These are phyloP conservation scores for Geotrichum citri-aurantii DNA, from an alignment of 1,139 yeast species.

Conservation along the genomic window DNA sequence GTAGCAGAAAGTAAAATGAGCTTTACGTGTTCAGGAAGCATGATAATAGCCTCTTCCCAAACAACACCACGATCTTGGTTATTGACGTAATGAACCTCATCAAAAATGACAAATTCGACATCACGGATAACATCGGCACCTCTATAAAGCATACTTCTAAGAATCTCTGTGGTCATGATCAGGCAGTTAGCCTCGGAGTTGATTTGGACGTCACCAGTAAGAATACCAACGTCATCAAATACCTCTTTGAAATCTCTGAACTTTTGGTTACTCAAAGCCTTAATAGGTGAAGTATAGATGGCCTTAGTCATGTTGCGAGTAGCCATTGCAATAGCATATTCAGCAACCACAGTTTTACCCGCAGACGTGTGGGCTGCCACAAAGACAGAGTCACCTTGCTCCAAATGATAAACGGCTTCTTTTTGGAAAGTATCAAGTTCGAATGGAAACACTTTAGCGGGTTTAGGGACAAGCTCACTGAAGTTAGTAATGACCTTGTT, in stretches of 20 bases:
- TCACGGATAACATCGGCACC: slow-evolving; percentile 95
- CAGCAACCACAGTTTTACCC: slow-evolving; percentile 98
- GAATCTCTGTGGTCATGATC: slow-evolving; percentile 96
- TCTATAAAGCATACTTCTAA: slow-evolving; percentile 84
- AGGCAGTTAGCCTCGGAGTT: slow-evolving; percentile 96
- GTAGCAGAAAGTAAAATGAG: slow-evolving; percentile 68
- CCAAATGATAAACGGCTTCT: slow-evolving; percentile 93
- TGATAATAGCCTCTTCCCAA: slow-evolving; percentile 97
- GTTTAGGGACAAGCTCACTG: slow-evolving; percentile 79
- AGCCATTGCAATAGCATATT: slow-evolving; percentile 95
- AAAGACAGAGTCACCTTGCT: slow-evolving; percentile 94
- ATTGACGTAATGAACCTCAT: slow-evolving; percentile 94
- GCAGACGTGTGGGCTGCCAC: slow-evolving; percentile 99
- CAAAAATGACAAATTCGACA: slow-evolving; percentile 94
- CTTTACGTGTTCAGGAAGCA: slow-evolving; percentile 87
- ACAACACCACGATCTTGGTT: slow-evolving; percentile 97
- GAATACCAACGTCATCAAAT: slow-evolving; percentile 92
- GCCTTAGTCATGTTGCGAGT: slow-evolving; percentile 86
- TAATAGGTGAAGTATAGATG: slow-evolving; percentile 94
- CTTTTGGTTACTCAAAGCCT: slow-evolving; percentile 93
- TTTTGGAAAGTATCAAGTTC: slow-evolving; percentile 93
- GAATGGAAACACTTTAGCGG: slow-evolving; percentile 92
- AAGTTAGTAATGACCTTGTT: slow-evolving; percentile 80
- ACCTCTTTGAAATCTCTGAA: slow-evolving; percentile 88
- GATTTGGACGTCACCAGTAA: slow-evolving; percentile 97